Evolutionary conservation across 2,329 filamentous ascomycete species (phyloP), one percentile per base, ranked within the genome.

Genomic region (Elsinoe australis): DNA sequence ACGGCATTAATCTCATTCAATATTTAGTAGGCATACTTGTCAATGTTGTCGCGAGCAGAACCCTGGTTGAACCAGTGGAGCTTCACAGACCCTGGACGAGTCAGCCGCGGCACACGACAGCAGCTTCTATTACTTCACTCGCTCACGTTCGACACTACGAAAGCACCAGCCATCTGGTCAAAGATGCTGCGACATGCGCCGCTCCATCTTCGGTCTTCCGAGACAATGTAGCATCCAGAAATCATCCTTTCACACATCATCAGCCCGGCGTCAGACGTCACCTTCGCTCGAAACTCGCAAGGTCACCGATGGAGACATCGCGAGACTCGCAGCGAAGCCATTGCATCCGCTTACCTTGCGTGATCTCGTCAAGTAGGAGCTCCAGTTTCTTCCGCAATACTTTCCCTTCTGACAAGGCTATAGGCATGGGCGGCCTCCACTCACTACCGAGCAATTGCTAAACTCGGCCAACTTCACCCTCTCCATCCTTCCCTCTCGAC

Each of bases 381-480:
- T 3, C 10, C 6, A 24, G 12, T 21, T 3, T n/a, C 18, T 3
- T 24, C 17, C 2, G 1, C 47, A 17, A 22, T 24, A 26, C 7
- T n/a, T 14, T 14, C 3, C 29, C n/a, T 19, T 14, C 45, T 47
- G 19, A 51, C 33, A 19, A 26, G 3, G 22, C n/a, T 3, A n/a
- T 50, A 80, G 78, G 63, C 78, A 82, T 67, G 92, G 92, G 52
- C 82, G 85, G 5, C 90, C 90, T 24, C 89, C 92, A 0, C 77
- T 96, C 45, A 85, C 85, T 2, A 78, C 83, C 49, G 74, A 82
- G 31, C 85, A 87, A 17, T 78, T 98, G 49, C 80, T 95, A 58
- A 80, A 83, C 29, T 95, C 89, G 1, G 92, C 92, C 53, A 95
- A 95, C 70, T 96, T 96, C 70, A 94, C 92, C 9, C 83, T 96